Conservation (phyloP, 805 yeast species). For the Saccharomycopsis babjevae region DNA sequence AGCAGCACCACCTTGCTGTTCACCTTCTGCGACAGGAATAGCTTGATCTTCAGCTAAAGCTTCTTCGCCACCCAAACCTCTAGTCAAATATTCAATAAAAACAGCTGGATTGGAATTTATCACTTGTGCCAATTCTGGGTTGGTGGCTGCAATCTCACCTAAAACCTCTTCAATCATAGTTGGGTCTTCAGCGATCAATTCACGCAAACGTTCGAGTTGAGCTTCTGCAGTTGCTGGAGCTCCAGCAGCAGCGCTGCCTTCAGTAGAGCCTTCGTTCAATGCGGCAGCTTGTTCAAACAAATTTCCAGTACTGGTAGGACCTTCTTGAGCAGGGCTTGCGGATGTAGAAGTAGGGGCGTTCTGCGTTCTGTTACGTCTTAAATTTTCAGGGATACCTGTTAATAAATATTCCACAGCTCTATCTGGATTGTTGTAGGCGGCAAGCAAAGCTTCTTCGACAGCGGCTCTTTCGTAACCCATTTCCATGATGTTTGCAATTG, state of each 20-base stretch:
- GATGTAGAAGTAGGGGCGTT: constrained; percentile 22
- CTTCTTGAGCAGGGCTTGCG: constrained; percentile 20
- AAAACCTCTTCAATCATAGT: constrained; percentile 76
- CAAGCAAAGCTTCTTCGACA: constrained; percentile 84
- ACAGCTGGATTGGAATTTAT: constrained; percentile 86
- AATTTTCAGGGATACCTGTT: constrained; percentile 75
- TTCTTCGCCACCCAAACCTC: constrained; percentile 30
- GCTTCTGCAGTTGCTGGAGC: constrained; percentile 28
- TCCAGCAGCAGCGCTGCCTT: constrained; percentile 24
- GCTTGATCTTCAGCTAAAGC: constrained; percentile 28
- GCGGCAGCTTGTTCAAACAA: constrained; percentile 37
- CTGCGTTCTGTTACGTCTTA: constrained; percentile 25
- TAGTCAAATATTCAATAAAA: constrained; percentile 62
- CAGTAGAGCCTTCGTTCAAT: constrained; percentile 24
- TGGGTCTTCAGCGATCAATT: constrained; percentile 75
- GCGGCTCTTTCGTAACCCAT: constrained; percentile 90
- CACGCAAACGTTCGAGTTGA: constrained; percentile 49
- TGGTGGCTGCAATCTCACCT: constrained; percentile 68
- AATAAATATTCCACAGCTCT: constrained; percentile 93
- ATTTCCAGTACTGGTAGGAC: constrained; percentile 22
- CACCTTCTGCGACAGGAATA: constrained; percentile 26
- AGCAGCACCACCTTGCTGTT: constrained; percentile 24
- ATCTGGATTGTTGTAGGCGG: constrained; percentile 95
- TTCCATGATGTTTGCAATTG: constrained; percentile 76
- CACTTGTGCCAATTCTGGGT: constrained; percentile 76